These are phyloP conservation scores for Suillus decipiens DNA, from an alignment of 768 basidiomycete species.

Conservation along the genomic window DNA sequence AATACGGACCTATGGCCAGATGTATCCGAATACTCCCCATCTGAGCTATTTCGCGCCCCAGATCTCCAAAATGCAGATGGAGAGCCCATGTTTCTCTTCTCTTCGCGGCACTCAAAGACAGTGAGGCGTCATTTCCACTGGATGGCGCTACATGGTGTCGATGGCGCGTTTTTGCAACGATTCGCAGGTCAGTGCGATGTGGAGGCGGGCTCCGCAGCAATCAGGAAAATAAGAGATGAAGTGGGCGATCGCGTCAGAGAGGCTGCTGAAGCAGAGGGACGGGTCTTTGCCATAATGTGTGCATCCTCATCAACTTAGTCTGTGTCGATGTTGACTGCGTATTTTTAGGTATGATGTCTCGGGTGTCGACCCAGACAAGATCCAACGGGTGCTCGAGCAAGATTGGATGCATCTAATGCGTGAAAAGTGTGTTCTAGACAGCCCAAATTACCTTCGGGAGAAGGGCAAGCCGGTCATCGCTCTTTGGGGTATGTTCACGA, in stretches of 20 bases:
- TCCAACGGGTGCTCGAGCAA: background rate
- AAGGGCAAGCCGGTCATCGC: background rate
- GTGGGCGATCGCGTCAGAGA: background rate
- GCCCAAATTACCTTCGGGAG: background rate
- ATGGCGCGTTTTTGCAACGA: constrained; percentile 1
- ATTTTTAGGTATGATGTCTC: constrained; percentile 1
- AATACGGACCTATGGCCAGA: constrained; percentile 84
- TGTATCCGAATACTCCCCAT: constrained; percentile 63
- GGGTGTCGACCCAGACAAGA: background rate
- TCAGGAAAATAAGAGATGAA: background rate
- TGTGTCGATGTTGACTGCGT: background rate
- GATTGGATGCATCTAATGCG: background rate
- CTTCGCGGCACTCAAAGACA: constrained; percentile 73
- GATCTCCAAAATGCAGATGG: constrained; percentile 61
- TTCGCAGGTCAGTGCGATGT: background rate
- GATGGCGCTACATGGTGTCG: constrained; percentile 59
- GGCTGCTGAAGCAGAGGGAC: constrained; percentile 1
- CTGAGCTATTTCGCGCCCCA: constrained; percentile 69
- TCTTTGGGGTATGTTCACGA: background rate
- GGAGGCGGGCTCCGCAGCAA: background rate
- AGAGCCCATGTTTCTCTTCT: constrained; percentile 70
- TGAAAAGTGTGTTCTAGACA: background rate
- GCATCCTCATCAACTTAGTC: background rate
- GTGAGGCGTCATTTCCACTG: constrained; percentile 60
- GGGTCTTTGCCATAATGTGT: background rate